phyloP scores from a whole-genome alignment of 768 basidiomycete species.

The Gyrodon lividus region DNA sequence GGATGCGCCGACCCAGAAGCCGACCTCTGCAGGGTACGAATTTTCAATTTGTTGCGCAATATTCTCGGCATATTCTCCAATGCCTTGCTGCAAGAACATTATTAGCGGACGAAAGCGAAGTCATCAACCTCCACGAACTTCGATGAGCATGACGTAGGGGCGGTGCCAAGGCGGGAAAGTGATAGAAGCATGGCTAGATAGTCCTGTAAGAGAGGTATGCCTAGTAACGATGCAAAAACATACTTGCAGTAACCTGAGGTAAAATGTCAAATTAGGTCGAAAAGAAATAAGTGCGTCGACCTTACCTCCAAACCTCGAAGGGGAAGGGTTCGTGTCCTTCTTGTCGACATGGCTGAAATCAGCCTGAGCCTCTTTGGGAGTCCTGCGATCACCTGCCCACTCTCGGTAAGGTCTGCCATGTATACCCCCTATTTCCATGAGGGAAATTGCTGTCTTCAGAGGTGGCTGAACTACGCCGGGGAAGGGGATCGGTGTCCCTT shows the following conservation, averaged over 20 bases:
- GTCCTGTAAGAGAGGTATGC: not conserved
- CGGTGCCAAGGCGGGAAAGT: constrained; percentile 28
- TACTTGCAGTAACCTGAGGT: constrained; percentile 27
- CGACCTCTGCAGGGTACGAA: constrained; percentile 13
- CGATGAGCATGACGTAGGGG: constrained; percentile 27
- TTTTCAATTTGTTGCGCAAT: constrained; percentile 26
- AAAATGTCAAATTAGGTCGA: not conserved
- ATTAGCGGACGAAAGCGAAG: not conserved
- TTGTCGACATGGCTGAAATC: constrained; percentile 19
- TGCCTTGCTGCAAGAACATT: constrained; percentile 20
- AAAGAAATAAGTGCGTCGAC: not conserved
- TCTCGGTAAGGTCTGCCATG: constrained; percentile 27
- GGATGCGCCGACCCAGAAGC: constrained; percentile 19
- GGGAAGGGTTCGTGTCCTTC: constrained; percentile 25
- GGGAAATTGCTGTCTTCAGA: constrained; percentile 2
- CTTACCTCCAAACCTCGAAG: constrained; percentile 27
- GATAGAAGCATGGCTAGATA: constrained; percentile 17
- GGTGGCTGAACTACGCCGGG: constrained; percentile 14
- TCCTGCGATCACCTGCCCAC: constrained; percentile 23
- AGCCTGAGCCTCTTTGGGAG: constrained; percentile 10
- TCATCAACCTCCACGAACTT: constrained; percentile 8
- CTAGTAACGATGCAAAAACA: not conserved
- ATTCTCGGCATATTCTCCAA: constrained; percentile 24
- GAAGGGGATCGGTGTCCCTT: constrained; percentile 10
- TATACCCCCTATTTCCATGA: constrained; percentile 25